Evolutionary conservation across 257 asterid species (phyloP), one percentile per base, ranked within the genome.

Genomic region (Solanum rostratum): DNA sequence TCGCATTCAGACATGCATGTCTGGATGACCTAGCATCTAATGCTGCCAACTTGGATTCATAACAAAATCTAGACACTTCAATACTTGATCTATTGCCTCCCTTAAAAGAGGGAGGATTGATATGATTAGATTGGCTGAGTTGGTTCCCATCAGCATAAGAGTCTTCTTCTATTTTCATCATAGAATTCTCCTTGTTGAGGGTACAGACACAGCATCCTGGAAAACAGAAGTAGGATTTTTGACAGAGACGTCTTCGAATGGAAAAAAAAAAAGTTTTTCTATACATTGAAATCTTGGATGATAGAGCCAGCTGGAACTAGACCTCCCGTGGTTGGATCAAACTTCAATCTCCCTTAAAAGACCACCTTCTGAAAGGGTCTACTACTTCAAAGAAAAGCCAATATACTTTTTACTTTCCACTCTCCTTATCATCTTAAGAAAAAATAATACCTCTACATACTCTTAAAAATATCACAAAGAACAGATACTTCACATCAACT

Each of bases 151-250:
- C 92, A 65, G 88, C 11, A 76, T 59, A 71, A 80, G 85, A 83
- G 41, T 84, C 90, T n/a, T 88, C 95, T 87, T 95, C 98, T 88
- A 88, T 81, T 87, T 92, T 94, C 78, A 92, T 93, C 22, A 80
- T 82, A 84, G 88, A 53, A 73, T 85, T 83, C 81, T 83, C 91
- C 29, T 68, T 76, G 70, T 85, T 43, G 90, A 49, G 45, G 86
- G 74, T 55, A n/a, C n/a, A n/a, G n/a, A n/a, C n/a, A 70, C 82
- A 49, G 62, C 71, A 49, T 87, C 90, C 46, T 69, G 88, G 83
- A 59, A 69, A 60, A 57, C n/a, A 24, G 89, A 81, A 82, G 73
- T 88, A 6, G 88, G 54, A 70, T 87, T 86, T 84, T 84, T 76
- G 78, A 50, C 10, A 29, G 88, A 53, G 14, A 79, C 69, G 53